Conservation (phyloP, 2,329 filamentous ascomycete genomes). For the Cercospora nicotianae region DNA sequence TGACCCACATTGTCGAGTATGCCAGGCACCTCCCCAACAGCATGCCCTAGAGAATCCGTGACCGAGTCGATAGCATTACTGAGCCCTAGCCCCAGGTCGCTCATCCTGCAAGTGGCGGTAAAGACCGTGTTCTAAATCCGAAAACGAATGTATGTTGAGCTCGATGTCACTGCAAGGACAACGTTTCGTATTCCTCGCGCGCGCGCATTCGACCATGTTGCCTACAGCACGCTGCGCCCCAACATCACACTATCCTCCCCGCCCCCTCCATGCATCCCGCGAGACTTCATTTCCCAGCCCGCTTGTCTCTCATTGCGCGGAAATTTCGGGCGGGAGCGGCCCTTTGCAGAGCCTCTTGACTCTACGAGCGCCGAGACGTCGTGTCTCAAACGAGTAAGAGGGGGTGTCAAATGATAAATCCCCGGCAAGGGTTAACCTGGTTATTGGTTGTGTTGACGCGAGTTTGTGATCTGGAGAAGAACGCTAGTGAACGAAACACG, state of each 20-base stretch:
- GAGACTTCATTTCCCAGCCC: not conserved
- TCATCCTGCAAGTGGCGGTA: not conserved
- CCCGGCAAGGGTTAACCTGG: not conserved
- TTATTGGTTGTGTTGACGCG: not conserved
- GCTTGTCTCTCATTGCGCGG: not conserved
- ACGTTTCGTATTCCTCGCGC: not conserved
- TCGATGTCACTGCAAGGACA: not conserved
- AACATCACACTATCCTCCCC: not conserved
- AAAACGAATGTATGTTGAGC: not conserved
- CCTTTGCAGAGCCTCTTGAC: not conserved
- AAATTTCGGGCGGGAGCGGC: slow-evolving; percentile 2
- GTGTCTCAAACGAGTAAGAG: not conserved
- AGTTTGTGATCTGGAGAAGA: not conserved
- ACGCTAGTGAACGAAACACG: not conserved
- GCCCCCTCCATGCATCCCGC: not conserved
- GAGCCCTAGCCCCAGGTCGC: slow-evolving; percentile 7
- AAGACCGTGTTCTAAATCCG: not conserved
- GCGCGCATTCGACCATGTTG: not conserved
- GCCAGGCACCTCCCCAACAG: not conserved
- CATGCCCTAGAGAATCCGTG: not conserved
- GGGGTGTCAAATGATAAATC: too few species aligned
- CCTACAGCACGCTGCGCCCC: not conserved
- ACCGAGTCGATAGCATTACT: not conserved
- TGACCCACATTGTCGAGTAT: slow-evolving; percentile 10
- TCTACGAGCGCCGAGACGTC: not conserved